A percentile compares a stretch with the other conserved stretches of the same genome.
phyloP scores from a whole-genome alignment of 306 rosid genomes.

The Fagus crenata region DNA sequence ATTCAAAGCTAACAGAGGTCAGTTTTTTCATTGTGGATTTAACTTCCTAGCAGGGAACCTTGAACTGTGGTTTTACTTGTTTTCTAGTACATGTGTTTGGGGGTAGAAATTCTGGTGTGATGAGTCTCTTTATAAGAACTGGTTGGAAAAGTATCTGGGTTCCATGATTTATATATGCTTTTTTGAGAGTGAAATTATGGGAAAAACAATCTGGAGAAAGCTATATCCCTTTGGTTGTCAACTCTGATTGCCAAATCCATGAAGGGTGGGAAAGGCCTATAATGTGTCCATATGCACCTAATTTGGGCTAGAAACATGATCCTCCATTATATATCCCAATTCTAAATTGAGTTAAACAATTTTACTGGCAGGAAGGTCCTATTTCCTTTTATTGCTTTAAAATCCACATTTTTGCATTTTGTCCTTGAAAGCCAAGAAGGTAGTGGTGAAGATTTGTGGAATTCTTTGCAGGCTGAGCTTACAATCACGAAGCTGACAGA shows the following conservation, averaged over 20 bases:
- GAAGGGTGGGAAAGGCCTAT: neutral
- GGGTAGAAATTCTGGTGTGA: neutral
- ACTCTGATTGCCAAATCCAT: neutral
- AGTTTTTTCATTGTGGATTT: conserved; percentile 33
- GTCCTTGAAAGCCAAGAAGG: conserved; percentile 8
- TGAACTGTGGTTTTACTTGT: conserved; percentile 5
- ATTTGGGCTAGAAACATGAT: conserved; percentile 15
- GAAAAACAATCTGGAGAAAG: neutral
- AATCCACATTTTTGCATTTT: neutral
- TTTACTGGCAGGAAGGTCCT: neutral
- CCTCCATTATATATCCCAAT: conserved; percentile 26
- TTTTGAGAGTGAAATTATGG: neutral
- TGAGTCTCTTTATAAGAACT: conserved; percentile 18
- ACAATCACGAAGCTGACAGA: conserved; percentile 57
- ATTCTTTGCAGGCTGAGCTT: conserved; percentile 65
- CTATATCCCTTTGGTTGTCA: neutral
- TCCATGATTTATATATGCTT: conserved; percentile 4
- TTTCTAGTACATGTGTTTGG: conserved; percentile 28
- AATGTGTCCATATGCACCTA: neutral
- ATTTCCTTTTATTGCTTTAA: conserved; percentile 8
- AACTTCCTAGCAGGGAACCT: neutral
- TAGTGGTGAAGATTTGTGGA: conserved; percentile 25
- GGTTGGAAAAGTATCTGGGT: conserved; percentile 19
- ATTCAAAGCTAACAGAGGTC: conserved; percentile 79
- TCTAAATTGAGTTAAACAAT: conserved; percentile 20